Base-by-base conservation (phyloP, 2,329 filamentous ascomycete species). In the Xylariomycetidae sp. region DNA sequence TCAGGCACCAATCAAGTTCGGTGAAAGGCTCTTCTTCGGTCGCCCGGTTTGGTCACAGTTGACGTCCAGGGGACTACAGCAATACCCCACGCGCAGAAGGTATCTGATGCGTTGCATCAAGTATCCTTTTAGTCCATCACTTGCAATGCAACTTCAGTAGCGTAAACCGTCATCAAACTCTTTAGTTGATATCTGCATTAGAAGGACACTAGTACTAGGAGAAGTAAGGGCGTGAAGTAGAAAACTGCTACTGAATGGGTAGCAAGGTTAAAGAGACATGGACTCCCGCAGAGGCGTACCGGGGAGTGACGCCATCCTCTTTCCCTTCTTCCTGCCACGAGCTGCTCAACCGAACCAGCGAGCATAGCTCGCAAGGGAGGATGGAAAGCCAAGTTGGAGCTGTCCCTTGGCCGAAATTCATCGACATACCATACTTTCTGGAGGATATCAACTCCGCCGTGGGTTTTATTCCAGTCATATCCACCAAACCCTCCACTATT, bases 171-270 rank as follows among this genome's bases (percentile, higher is more conserved):
- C 35, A 51, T 49, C 48, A 49, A 47, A 45, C 40, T 39, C 25
- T 60, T 61, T 61, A 63, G 64, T 61, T 67, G 66, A 73, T 74
- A 72, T 74, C 65, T 73, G 70, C 68, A 76, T 76, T 76, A 76
- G 65, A n/a, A n/a, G n/a, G 66, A 63, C 65, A 74, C 63, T 74
- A 76, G 56, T 67, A 68, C 61, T 70, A 67, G 52, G 49, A 57
- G 62, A 63, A 60, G 58, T 30, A 64, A 61, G 57, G 53, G 48
- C 59, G 39, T 52, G 46, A 50, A 48, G 45, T 42, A 39, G 33
- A 47, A 57, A 50, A 48, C 45, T 43, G 44, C 47, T 49, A 48
- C 43, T 37, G 41, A 47, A 31, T 29, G 39, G 39, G 38, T 41
- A 46, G 39, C 39, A 35, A 47, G 37, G 36, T n/a, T 39, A 51